These are phyloP conservation scores for Boletus vinaceobasis DNA, from an alignment of 768 basidiomycete species.

Conservation along the genomic window DNA sequence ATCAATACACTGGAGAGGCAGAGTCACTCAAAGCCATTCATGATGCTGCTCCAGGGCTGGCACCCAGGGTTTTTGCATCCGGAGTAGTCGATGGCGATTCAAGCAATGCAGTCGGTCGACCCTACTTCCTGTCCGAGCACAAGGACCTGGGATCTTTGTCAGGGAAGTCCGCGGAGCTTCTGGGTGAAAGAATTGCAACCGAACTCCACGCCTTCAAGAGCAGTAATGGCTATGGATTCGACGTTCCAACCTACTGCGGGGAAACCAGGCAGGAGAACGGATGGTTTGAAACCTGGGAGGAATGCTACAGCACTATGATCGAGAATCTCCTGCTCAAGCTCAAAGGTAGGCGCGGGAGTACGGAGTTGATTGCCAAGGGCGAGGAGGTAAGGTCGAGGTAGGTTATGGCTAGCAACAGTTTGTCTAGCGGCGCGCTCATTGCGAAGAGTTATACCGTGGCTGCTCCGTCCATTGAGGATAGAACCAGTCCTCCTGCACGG, in stretches of 20 bases:
- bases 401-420: constrained; percentile 13
- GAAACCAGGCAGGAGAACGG: constrained; percentile 67
- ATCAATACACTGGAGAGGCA: constrained; percentile 68
- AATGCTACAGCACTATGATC: constrained; percentile 62
- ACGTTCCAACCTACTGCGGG: constrained; percentile 75
- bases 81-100: constrained; percentile 35
- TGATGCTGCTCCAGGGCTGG: constrained; percentile 63
- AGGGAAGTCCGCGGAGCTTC: constrained; percentile 40
- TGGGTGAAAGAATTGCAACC: constrained; percentile 61
- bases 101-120: constrained; percentile 36
- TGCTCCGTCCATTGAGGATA: constrained; percentile 56
- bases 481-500: constrained; percentile 74
- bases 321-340: constrained; percentile 53
- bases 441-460: constrained; percentile 66
- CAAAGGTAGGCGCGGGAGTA: constrained; percentile 37
- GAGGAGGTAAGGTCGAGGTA: constrained; percentile 48
- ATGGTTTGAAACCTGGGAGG: constrained; percentile 70
- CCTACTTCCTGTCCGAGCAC: constrained; percentile 75
- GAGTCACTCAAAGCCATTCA: constrained; percentile 64
- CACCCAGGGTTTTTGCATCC: constrained; percentile 52
- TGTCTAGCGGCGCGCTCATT: constrained; percentile 5
- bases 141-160: constrained; percentile 53
- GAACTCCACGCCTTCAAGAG: constrained; percentile 62
- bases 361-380: constrained; percentile 49
- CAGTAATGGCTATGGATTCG: constrained; percentile 61